Evolutionary conservation across 2,329 filamentous ascomycete species (phyloP).

Genomic region (Sarocladium oryzae): DNA sequence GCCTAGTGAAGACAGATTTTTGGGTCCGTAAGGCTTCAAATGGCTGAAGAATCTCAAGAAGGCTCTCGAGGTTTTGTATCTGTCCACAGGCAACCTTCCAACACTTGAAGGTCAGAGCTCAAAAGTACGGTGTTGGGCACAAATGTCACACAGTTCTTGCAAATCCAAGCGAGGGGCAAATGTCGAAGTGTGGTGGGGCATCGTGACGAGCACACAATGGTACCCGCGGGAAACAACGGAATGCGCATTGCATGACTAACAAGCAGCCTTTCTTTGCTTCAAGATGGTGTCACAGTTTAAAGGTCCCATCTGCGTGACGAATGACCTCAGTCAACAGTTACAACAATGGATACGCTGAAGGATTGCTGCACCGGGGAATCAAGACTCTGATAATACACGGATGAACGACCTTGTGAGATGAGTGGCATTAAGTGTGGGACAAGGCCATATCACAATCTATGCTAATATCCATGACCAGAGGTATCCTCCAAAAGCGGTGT

Average conservation of each 20-base stretch:
- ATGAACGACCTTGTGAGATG: too few relatives aligned
- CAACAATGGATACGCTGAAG: too few relatives aligned
- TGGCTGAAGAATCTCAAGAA: too few relatives aligned
- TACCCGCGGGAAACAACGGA: neutral
- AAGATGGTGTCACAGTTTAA: too few relatives aligned
- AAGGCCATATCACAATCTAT: slow-evolving; percentile 5
- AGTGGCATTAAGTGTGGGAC: neutral
- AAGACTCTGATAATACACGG: too few relatives aligned
- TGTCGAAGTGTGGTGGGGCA: slow-evolving; percentile 8
- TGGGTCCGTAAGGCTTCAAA: too few relatives aligned
- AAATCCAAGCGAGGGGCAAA: slow-evolving; percentile 5
- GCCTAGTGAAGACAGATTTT: neutral
- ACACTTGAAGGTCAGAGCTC: too few relatives aligned
- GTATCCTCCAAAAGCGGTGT: neutral
- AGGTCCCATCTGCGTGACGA: too few relatives aligned
- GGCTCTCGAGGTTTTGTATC: too few relatives aligned
- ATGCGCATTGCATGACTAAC: neutral
- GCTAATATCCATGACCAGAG: neutral
- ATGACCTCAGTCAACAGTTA: too few relatives aligned
- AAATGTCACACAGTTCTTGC: neutral
- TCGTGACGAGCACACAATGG: neutral
- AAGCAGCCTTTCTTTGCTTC: neutral
- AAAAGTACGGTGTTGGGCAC: slow-evolving; percentile 6
- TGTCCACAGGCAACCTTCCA: too few relatives aligned
- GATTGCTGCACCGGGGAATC: too few relatives aligned